phyloP scores from a whole-genome alignment of 768 basidiomycete genomes.

The Asterophora lycoperdoides region DNA sequence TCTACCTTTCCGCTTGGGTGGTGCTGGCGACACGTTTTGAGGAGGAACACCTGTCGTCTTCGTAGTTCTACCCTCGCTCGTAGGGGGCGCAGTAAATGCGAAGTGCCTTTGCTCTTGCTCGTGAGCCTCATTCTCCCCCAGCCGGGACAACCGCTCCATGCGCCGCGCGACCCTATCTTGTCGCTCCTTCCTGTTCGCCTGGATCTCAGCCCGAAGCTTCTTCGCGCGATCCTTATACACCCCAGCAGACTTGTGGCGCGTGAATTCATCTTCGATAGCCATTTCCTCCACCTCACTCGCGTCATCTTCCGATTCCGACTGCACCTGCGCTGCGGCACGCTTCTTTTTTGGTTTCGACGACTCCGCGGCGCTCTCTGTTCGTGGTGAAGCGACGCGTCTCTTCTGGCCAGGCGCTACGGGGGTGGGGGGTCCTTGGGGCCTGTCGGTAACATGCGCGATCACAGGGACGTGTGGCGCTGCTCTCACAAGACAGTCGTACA shows the following conservation, averaged over 20 bases:
- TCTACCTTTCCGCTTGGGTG: constrained; percentile 48
- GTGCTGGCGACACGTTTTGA: constrained; percentile 23
- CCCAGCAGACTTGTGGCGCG: constrained; percentile 15
- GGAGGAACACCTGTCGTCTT: constrained; percentile 3
- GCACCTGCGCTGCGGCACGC: not conserved
- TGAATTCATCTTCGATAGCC: constrained; percentile 36
- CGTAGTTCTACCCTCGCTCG: not conserved
- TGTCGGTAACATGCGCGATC: constrained; percentile 26
- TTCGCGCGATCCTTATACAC: constrained; percentile 18
- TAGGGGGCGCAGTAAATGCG: constrained; percentile 4
- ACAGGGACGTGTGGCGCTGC: constrained; percentile 33
- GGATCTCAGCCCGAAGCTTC: constrained; percentile 29
- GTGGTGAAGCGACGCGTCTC: constrained; percentile 14
- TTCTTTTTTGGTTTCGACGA: constrained; percentile 6
- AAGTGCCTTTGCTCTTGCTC: constrained; percentile 17
- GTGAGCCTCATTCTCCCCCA: constrained; percentile 6
- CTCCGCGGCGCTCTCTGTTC: constrained; percentile 3
- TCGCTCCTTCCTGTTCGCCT: constrained; percentile 30
- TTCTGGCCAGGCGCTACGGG: constrained; percentile 16
- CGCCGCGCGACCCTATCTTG: constrained; percentile 27
- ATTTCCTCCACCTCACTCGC: constrained; percentile 51
- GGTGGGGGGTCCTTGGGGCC: constrained; percentile 12
- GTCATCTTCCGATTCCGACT: constrained; percentile 24
- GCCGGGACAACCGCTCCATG: constrained; percentile 20
- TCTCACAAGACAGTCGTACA: constrained; percentile 62